Base-by-base conservation (phyloP, 768 basidiomycete genomes). In the Tricholoma flavovirens region DNA sequence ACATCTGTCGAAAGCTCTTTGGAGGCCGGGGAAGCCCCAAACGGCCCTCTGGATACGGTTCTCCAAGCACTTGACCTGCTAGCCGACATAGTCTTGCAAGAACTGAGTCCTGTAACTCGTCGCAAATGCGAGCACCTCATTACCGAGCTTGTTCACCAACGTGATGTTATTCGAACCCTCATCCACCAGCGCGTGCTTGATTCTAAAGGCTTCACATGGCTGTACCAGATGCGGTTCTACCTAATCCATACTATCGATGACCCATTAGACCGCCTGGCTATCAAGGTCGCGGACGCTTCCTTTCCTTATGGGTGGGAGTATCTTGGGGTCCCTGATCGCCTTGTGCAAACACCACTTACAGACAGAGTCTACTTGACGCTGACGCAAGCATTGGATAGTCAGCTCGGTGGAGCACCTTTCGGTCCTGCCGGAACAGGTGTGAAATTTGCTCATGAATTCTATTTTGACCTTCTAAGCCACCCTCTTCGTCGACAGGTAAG, bases 281-380 rank as follows among this genome's bases (percentile, higher is more conserved):
- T 98, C 60, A 83, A 81, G 57, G 87, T 89, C 56, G 97, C 97
- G 15, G 90, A 96, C 71, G 93, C 95, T 3, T 78, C 80, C 2
- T 98, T 98, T 82, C 87, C 90, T 5, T 98, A 99, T 64, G 97
- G 97, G 15, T 99, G 93, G 93, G 97, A 99, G 70, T 99, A 99
- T 69, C 81, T 99, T 19, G 97, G 97, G 54, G 93, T 98, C 19
- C 87, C 93, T 0, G 97, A 99, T 71, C 86, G 94, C 59, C 84
- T 99, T 38, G 97, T 99, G 19, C 97, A 99, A 71, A 99, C 97
- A 2, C 97, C 97, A 0, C 80, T 99, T 55, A 99, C 97, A 15
- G 97, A 99, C 69, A 83, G 93, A 54, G 96, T 96, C 53, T 99
- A 98, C 71, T 81, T 98, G 51, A 98, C 97, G 0, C 72, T 99